Base-by-base conservation (phyloP, 2,329 filamentous ascomycete species). In the Tolypocladium album region DNA sequence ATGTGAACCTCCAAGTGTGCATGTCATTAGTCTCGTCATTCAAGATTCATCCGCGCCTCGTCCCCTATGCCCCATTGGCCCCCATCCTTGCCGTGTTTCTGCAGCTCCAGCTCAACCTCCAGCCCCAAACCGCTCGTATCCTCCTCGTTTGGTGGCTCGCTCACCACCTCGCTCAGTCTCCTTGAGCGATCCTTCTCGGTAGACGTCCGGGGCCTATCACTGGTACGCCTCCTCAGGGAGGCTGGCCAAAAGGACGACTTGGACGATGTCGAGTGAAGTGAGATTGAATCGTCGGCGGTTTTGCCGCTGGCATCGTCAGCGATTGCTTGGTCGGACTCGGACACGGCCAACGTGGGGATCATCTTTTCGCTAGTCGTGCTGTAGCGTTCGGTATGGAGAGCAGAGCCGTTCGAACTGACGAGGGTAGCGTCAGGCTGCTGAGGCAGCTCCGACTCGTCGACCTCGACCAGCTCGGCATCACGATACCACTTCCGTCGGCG, bases 401-500 rank as follows among this genome's bases (percentile, higher is more conserved):
- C 55, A 12, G 62, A 45, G 9, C 60, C 63, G n/a, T 70, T 72
- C 11, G 65, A 58, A 27, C 60, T 70, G 15, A 64, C 57, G 36
- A 60, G 76, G 68, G 17, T 76, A 69, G 61, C 58, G 56, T 77
- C 74, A 38, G 77, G 70, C 62, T 79, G 77, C 57, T 77, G 65
- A 22, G 62, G 55, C 15, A 61, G 55, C 5, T 71, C 61, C 2
- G 63, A 42, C 68, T 70, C 70, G 24, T 77, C 74, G 12, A 88
- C 76, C 70, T 99, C 94, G 40, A 97, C 90, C 4, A 99, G 83
- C 75, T 99, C 94, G 12, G 94, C 94, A 70, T 97, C 94, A 45
- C 94, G 89, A 70, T 91, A 94, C 94, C 94, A 99, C 75, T 97
- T 97, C 63, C 94, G 80, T 27, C 94, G 85, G 17, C 94, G 85